Conservation (phyloP, 164 flowering plant genomes). For the Warburgia ugandensis region DNA sequence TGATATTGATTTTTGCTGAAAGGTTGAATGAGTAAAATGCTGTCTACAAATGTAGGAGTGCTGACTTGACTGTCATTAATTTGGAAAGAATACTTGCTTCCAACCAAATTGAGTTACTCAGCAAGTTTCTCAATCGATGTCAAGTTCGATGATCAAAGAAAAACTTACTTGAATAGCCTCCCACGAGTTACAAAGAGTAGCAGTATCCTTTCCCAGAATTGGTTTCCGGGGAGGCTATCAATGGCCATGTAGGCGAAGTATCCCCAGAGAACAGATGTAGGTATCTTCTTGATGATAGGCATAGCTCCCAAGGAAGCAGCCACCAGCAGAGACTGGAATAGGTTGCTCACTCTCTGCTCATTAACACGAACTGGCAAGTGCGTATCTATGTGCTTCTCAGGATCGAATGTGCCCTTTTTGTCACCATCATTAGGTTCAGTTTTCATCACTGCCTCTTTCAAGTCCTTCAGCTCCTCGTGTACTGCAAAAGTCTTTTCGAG, state of each 20-base stretch:
- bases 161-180: conserved; percentile 49
- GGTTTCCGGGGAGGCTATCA: conserved; percentile 75
- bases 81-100: no score
- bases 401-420: conserved; percentile 32
- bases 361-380: no score
- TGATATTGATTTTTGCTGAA: no score
- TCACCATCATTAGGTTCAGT: conserved; percentile 20
- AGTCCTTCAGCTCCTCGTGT: conserved; percentile 36
- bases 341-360: conserved; percentile 65
- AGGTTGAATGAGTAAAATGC: not conserved
- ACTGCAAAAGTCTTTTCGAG: conserved; percentile 23
- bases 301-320: conserved; percentile 30
- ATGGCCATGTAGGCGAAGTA: conserved; percentile 79
- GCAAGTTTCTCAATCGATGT: no score
- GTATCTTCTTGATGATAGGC: conserved; percentile 44
- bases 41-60: not conserved
- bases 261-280: conserved; percentile 54
- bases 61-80: no score
- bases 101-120: no score
- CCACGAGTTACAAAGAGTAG: conserved; percentile 48
- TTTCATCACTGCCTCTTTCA: no score
- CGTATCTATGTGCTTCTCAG: conserved; percentile 61
- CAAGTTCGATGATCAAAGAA: no score
- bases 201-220: conserved; percentile 61
- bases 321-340: conserved; percentile 56